These are phyloP conservation scores for bread wheat (Triticum aestivum) DNA, from an alignment of 176 grass and related monocot species.

Conservation along the genomic window IWGSC_CS_RefSeq_v2.1 NC_057799.1:640707084-640707583, in stretches of 20 bases:
- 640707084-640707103: constrained; percentile 59
- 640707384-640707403: constrained; percentile 53
- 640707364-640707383: constrained; percentile 55
- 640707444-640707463: constrained; percentile 42
- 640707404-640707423: constrained; percentile 60
- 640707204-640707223: constrained; percentile 45
- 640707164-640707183: constrained; percentile 48
- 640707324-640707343: not conserved
- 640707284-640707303: constrained; percentile 34
- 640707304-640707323: constrained; percentile 60
- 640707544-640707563: not conserved
- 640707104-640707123: constrained; percentile 65
- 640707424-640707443: constrained; percentile 53
- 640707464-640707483: not conserved
- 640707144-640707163: constrained; percentile 58
- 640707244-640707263: constrained; percentile 46
- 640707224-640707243: constrained; percentile 52
- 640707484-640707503: not conserved
- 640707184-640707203: constrained; percentile 40
- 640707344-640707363: constrained; percentile 33
- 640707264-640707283: constrained; percentile 74
- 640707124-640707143: constrained; percentile 70
- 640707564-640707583: too few relatives aligned
- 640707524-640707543: not conserved
- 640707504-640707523: not conserved